phyloP scores from a whole-genome alignment of 768 basidiomycete genomes.

The Exsudoporus frostii region DNA sequence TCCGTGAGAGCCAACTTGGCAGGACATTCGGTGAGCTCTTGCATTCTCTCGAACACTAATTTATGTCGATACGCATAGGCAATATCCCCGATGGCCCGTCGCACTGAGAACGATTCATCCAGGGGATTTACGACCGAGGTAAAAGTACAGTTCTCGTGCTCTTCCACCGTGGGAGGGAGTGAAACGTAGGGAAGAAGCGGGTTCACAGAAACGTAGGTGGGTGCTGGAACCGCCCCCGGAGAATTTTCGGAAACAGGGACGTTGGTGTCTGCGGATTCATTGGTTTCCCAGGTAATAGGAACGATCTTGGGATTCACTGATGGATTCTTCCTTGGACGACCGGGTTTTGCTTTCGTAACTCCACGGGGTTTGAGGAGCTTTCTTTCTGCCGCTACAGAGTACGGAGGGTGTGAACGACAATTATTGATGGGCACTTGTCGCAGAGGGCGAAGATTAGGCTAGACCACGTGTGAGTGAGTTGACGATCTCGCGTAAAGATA shows the following conservation, averaged over 20 bases:
- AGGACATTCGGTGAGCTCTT: constrained; percentile 19
- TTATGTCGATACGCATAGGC: constrained; percentile 28
- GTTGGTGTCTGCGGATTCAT: constrained; percentile 3
- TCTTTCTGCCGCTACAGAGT: constrained; percentile 12
- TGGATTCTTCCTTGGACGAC: constrained; percentile 27
- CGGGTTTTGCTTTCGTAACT: constrained; percentile 30
- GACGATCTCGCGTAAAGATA: constrained; percentile 6
- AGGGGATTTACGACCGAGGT: constrained; percentile 18
- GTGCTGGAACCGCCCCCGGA: constrained; percentile 4
- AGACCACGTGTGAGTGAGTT: constrained; percentile 7
- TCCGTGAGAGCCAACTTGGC: constrained; percentile 6
- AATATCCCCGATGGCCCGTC: constrained; percentile 28
- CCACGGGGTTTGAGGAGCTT: constrained; percentile 26
- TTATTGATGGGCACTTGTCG: constrained; percentile 26
- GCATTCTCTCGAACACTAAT: constrained; percentile 27
- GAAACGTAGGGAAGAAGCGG: constrained; percentile 21
- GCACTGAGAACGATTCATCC: constrained; percentile 28
- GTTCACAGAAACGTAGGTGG: constrained; percentile 24
- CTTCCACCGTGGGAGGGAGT: background rate
- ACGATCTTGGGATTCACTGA: constrained; percentile 4
- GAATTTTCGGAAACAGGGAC: constrained; percentile 7
- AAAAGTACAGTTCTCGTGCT: constrained; percentile 11
- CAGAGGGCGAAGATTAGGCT: constrained; percentile 33
- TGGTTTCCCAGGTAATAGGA: constrained; percentile 8
- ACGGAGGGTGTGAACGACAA: constrained; percentile 17